Evolutionary conservation across 1,284 basidiomycete species (phyloP), one percentile per base, ranked within the genome.

Genomic region (Marasmius fiardii): DNA sequence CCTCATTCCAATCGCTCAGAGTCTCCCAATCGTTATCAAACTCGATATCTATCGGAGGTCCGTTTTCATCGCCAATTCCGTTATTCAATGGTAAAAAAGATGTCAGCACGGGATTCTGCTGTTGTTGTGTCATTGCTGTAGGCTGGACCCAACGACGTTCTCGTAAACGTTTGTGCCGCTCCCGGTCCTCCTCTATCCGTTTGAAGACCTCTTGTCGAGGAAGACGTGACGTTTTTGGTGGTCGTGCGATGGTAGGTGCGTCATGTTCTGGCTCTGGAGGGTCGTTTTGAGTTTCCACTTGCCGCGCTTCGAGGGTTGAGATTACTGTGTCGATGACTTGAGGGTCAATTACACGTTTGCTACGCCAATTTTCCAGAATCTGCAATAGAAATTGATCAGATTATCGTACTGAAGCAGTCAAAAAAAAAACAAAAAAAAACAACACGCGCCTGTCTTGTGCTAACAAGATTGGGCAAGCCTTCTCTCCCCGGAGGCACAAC

Each of bases 21-120:
- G 86, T 82, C 68, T 96, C 94, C 94, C 93, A 96, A 61, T 90
- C 86, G 62, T 94, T 93, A 64, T 96, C 93, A 67, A 96, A 96
- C 70, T 94, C 92, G 51, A 93, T 87, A 63, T 94, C 91, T 55
- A 93, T 73, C 4, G 85, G 76, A 20, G 80, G 63, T 64, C 85
- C 82, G 1, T 75, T 75, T 33, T 74, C 75, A 1, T 72, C 74
- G 45, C 72, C 71, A 23, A 65, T 66, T 7, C 80, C 63, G 52
- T 76, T 76, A 28, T 76, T 74, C n/a, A 83, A 68, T 18, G 79
- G 84, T 55, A 85, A 68, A 66, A 88, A 86, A 39, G 80, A 80
- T 4, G 82, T 79, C 4, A 87, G 71, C 26, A 74, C 78, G 2
- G 79, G 74, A 16, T 72, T 68, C n/a, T 75, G 68, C 52, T 24